Base-by-base conservation (phyloP, 495 filamentous ascomycete genomes). In the Cercophora scortea region DNA sequence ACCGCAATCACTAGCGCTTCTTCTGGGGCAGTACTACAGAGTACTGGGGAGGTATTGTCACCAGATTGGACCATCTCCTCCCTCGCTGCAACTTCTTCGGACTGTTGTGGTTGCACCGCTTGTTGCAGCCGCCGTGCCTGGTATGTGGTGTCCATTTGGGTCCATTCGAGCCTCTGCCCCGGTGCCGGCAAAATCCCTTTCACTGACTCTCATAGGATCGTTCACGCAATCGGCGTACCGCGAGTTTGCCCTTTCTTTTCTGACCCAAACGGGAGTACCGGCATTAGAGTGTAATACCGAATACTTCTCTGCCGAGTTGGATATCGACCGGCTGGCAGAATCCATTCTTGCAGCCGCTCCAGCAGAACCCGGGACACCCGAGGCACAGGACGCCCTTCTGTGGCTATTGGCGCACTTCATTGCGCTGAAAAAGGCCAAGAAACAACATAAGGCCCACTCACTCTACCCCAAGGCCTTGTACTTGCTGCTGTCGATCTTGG, bases 341-440 rank as follows among this genome's bases (percentile, higher is more conserved):
- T 55, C 55, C 8, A 41, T 66, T 33, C 17, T 50, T 36, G 50
- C 42, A 25, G 44, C 44, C 2, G 15, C 44, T 2, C 13, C 47
- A 1, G 42, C 60, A n/a, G 50, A 51, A 5, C 44, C 50, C n/a
- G 59, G 61, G 47, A 47, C 56, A 11, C 42, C 51, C 40, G 45
- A 42, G 6, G 47, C 56, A 9, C 59, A 60, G 45, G 60, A 69
- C 38, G 61, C 62, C 18, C 75, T 77, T 13, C 69, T 90, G 17
- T 94, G 90, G 86, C 73, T 98, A 17, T 69, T 96, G 45, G 78
- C 86, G 17, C 87, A 95, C 61, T 82, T 90, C 53, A 86, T 96
- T 46, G 87, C 79, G 58, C 80, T 95, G 43, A 81, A 86, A 56
- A 77, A 79, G 36, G 64, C 70, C 5, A 65, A 66, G 13, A 54